Base-by-base conservation (phyloP, 1,284 basidiomycete genomes). In the Porphyrellus sp. region DNA sequence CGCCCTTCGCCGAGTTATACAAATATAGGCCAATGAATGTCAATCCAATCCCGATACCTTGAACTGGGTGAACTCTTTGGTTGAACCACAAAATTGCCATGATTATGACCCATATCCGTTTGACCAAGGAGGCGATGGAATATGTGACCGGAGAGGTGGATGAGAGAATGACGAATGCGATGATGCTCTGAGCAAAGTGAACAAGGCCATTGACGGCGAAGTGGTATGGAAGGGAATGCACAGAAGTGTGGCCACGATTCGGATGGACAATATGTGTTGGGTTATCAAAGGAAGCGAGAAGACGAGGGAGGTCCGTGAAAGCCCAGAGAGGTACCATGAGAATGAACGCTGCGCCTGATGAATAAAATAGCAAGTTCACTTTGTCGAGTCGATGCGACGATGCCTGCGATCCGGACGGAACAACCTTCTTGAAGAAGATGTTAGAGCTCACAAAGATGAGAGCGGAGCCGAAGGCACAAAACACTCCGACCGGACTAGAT, bases 351-450 rank as follows among this genome's bases (percentile, higher is more conserved):
- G 93, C 91, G 44, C 87, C 79, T n/a, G 91, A 93, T 8, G 93
- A 96, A 73, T 97, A 99, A 67, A 97, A 86, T 23, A 99, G 77
- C 25, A 99, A 80, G 73, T 98, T 98, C 67, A 99, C 80, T 77
- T 98, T 99, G 81, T 99, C 96, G 48, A 99, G 80, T 68, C 93
- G 93, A 68, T 86, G 85, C 9, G 79, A 73, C 2, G 80, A 74
- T 28, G 71, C 56, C 50, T 76, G 72, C 9, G 75, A 65, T 44
- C 77, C 79, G 18, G 84, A 83, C 1, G 94, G 94, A 79, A 99
- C 88, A 55, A 99, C 86, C 77, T 98, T 98, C 74, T 99, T 99
- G 81, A 96, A 97, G 72, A 96, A 98, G 64, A 99, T 98, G 74
- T 99, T 99, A 60, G 95, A 95, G 55, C 91, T 92, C 46, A 99